A percentile compares a stretch with the other conserved stretches of the same genome.
These are phyloP conservation scores for Podospora pseudocomata DNA, from an alignment of 495 filamentous ascomycete genomes.

Conservation along the genomic window DNA sequence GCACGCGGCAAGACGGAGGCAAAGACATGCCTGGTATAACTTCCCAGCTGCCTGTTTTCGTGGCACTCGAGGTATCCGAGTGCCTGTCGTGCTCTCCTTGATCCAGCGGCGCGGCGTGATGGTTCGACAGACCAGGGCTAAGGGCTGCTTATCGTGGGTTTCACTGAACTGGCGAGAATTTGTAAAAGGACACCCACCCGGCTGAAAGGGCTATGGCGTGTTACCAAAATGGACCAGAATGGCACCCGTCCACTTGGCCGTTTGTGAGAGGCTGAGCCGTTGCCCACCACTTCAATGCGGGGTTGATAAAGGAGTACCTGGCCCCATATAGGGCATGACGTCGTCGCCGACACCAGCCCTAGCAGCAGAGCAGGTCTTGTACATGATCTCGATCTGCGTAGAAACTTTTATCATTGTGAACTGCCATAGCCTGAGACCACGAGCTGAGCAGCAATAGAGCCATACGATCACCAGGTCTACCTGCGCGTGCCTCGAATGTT, in stretches of 20 bases:
- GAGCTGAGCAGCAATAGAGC: not conserved
- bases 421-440: too few species aligned
- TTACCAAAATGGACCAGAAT: constrained; percentile 7
- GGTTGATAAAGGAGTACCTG: constrained; percentile 14
- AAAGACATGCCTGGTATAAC: not conserved
- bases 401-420: not conserved
- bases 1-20: not conserved
- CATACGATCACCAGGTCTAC: not conserved
- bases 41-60: not conserved
- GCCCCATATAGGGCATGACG: not conserved
- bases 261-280: constrained; percentile 32
- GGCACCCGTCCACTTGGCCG: constrained; percentile 31
- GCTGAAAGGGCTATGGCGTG: constrained; percentile 22
- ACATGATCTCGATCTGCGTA: not conserved
- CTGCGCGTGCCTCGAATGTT: not conserved
- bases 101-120: constrained; percentile 1
- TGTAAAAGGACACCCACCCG: constrained; percentile 11
- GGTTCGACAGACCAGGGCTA: not conserved
- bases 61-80: not conserved
- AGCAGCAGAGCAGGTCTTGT: not conserved
- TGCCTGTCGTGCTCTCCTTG: constrained; percentile 7
- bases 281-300: constrained; percentile 9
- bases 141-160: not conserved
- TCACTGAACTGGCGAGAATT: constrained; percentile 4
- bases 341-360: not conserved